These are phyloP conservation scores for Fusarium luffae DNA, from an alignment of 2,329 filamentous ascomycete species.

Conservation along the genomic window DNA sequence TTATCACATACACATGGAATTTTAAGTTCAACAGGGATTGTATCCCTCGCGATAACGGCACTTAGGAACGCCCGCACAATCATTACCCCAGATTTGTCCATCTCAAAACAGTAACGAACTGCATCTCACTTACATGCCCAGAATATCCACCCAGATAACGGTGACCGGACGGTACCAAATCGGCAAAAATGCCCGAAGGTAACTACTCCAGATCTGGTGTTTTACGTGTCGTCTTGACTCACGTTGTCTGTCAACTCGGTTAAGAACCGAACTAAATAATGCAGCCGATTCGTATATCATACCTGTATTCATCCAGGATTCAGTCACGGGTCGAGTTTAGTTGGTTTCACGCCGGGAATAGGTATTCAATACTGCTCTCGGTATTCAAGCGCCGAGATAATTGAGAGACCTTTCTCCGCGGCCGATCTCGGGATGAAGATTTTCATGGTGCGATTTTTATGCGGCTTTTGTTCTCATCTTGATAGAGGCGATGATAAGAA, in stretches of 20 bases:
- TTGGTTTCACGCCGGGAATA: neutral
- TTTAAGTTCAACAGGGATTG: conserved; percentile 4
- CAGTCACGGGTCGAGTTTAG: neutral
- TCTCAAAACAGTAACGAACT: conserved; percentile 12
- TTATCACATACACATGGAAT: neutral
- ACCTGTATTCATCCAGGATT: neutral
- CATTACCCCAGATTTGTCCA: conserved; percentile 32
- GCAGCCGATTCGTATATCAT: neutral
- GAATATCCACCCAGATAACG: neutral
- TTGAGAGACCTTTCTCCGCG: neutral
- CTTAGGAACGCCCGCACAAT: conserved; percentile 5
- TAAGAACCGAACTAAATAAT: neutral
- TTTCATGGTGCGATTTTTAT: neutral
- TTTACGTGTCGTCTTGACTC: conserved; percentile 38
- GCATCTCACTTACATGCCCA: neutral
- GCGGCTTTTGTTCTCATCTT: neutral
- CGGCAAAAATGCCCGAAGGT: neutral
- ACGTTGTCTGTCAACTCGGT: neutral
- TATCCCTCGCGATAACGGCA: conserved; percentile 32
- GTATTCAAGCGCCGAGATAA: neutral
- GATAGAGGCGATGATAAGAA: neutral
- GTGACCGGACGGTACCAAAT: conserved; percentile 6
- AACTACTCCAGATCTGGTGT: neutral
- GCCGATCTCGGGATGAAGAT: conserved; percentile 3
- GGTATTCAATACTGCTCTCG: neutral